Evolutionary conservation across 2,329 filamentous ascomycete genomes (phyloP), one percentile per base, ranked within the genome.

Genomic region (Graphiopsis chlorocephala): DNA sequence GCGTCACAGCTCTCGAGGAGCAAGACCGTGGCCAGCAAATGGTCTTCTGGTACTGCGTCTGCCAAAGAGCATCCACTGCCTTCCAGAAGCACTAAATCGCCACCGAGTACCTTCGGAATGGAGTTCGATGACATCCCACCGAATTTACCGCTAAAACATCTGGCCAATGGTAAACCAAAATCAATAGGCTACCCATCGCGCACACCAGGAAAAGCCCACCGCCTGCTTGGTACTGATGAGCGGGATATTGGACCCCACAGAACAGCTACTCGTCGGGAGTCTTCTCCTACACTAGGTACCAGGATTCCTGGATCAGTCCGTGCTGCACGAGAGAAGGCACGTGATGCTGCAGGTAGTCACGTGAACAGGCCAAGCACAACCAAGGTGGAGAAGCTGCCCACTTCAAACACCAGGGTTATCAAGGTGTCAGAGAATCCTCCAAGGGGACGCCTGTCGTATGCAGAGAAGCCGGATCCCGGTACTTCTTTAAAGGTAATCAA

Each of bases 1-100:
- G 28, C 29, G n/a, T 53, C 63, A 10, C 64, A 59, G 20, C 31
- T 61, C 5, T 48, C 61, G 8, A 61, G 23, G 20, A 52, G 61
- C 23, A 61, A 67, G 50, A 38, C 64, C 17, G 53, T 60, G 17
- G 52, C 64, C 7, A 74, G 72, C 61, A 73, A 71, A 61, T 74
- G 72, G 72, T 74, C 72, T 7, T 61, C 65, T 48, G 72, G 71
- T 63, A 72, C 71, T 15, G 65, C 68, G 23, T 74, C 72, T 14
- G 64, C 65, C 23, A 55, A 66, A 25, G 62, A 45, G 15, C 25
- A n/a, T 4, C 14, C 60, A 23, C 33, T 55, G 17, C 48, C 60
- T 15, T 45, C 17, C 23, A 11, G 23, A 6, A 35, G 53, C 0
- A n/a, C 17, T 23, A 23, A 1, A 6, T 28, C 31, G 10, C 35